Base-by-base conservation (phyloP, 2,329 filamentous ascomycete species). In the Pseudocercospora fijiensis region DNA sequence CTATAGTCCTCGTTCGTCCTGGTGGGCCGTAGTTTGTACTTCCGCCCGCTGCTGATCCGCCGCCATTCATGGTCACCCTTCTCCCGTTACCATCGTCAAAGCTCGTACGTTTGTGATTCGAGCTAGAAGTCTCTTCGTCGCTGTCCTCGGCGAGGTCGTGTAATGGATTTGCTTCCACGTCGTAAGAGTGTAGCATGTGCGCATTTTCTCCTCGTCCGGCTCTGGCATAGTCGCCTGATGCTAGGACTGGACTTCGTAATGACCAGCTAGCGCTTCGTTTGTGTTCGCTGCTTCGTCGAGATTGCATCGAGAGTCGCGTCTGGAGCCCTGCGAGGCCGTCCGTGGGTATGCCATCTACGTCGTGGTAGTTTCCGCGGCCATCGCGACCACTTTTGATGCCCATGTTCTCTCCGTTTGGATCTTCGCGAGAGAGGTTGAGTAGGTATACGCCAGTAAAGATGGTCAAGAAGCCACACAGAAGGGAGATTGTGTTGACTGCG, bases 371-470 rank as follows among this genome's bases (percentile, higher is more conserved):
- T 16, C 73, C 73, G n/a, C 71, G 70, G 37, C 74, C 74, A 52
- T 76, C 77, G 18, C 58, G 62, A 55, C 62, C 64, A 55, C 60
- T 85, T 26, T 66, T 67, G 59, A 86, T 84, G 37, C 90, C 81
- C 68, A 89, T 76, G 63, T 84, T 85, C 63, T 84, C 86, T 58
- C 93, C 93, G 73, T 96, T 88, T 0, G 95, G 92, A 74, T 99
- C 95, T 69, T 88, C 86, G 73, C 95, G 89, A 0, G 94, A 97
- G n/a, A 99, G 87, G 74, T 98, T 98, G 70, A 98, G 85, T 5
- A 98, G 86, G 78, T 98, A 98, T 59, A 98, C 94, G 27, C 94
- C 94, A 2, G 92, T 90, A 76, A 98, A 98, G 65, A 96, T 98
- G 69, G 95, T 88, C 63, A 98, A 86, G 80, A 98, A 98, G 64